These are phyloP conservation scores for Aspergillus novofumigatus DNA, from an alignment of 2,329 filamentous ascomycete species.

Conservation along the genomic window DNA sequence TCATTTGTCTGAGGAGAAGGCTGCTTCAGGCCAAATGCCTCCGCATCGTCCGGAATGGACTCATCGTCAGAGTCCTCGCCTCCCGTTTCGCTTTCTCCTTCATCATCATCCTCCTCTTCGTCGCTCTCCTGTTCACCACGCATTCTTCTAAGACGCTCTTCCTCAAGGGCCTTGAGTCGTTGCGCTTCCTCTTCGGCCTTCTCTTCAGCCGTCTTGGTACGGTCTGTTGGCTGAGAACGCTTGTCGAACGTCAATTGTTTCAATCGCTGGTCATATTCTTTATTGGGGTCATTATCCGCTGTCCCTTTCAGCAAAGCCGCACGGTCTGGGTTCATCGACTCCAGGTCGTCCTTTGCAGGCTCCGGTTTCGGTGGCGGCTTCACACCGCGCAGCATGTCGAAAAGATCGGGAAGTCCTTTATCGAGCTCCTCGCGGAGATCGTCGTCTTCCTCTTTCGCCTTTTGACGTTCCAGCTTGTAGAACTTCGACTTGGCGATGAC, in stretches of 20 bases:
- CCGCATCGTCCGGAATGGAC: constrained; percentile 52
- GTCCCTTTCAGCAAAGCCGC: constrained; percentile 57
- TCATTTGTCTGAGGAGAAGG: constrained; percentile 31
- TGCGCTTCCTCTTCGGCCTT: constrained; percentile 71
- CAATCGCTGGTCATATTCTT: constrained; percentile 80
- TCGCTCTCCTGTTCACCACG: constrained; percentile 69
- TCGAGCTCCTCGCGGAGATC: constrained; percentile 81
- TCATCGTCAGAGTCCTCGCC: constrained; percentile 46
- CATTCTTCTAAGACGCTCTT: constrained; percentile 81
- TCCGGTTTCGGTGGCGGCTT: constrained; percentile 50
- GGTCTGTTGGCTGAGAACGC: constrained; percentile 76
- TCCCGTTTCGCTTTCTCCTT: constrained; percentile 33
- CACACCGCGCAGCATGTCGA: constrained; percentile 63
- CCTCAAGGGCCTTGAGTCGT: constrained; percentile 74
- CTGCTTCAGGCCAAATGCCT: constrained; percentile 59
- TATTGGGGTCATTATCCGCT: constrained; percentile 67
- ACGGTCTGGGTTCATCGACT: constrained; percentile 60
- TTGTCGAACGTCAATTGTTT: constrained; percentile 80
- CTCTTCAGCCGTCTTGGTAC: constrained; percentile 89
- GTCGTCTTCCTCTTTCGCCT: constrained; percentile 87
- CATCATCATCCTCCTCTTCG: constrained; percentile 51
- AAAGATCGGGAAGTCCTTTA: constrained; percentile 73
- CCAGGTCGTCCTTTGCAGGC: constrained; percentile 41
- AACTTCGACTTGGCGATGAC: constrained; percentile 95
- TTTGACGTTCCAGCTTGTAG: constrained; percentile 91